Evolutionary conservation across 208 protist genomes (phyloP).

Genomic region (Trypanosoma conorhini): DNA sequence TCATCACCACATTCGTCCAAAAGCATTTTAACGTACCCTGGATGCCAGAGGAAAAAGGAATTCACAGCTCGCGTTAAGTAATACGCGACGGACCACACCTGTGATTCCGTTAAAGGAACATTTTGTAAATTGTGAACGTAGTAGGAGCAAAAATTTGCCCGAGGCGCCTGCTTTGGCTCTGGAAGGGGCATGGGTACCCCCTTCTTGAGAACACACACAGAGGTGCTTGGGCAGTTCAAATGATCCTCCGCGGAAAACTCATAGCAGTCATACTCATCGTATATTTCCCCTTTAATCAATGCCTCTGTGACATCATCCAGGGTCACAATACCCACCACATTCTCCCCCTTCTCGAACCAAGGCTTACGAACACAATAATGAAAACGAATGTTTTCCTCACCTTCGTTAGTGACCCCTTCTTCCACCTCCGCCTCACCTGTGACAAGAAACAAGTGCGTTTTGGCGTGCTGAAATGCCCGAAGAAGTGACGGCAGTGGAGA

Average conservation of each 20-base stretch:
- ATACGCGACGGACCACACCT: conserved; percentile 88
- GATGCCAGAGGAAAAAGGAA: conserved; percentile 67
- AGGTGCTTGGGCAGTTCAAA: not conserved
- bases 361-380: not conserved
- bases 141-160: conserved; percentile 92
- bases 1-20: conserved; percentile 74
- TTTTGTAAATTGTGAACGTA: conserved; percentile 54
- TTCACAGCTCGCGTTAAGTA: conserved; percentile 69
- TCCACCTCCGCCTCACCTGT: conserved; percentile 37
- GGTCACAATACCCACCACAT: conserved; percentile 78
- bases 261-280: conserved; percentile 91
- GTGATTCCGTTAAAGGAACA: conserved; percentile 62
- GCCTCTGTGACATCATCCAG: conserved; percentile 90
- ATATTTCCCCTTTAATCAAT: conserved; percentile 84
- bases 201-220: conserved; percentile 3
- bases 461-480: conserved; percentile 76
- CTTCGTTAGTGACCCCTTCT: not conserved
- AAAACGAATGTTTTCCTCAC: conserved; percentile 5
- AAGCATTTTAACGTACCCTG: conserved; percentile 78
- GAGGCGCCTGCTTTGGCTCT: conserved; percentile 58
- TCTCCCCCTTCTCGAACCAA: not conserved
- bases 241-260: conserved; percentile 5
- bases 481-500: conserved; percentile 76
- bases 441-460: conserved; percentile 89
- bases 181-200: conserved; percentile 23